Evolutionary conservation across 2,329 filamentous ascomycete genomes (phyloP), one percentile per base, ranked within the genome.

Genomic region (Stromatinia cepivora): DNA sequence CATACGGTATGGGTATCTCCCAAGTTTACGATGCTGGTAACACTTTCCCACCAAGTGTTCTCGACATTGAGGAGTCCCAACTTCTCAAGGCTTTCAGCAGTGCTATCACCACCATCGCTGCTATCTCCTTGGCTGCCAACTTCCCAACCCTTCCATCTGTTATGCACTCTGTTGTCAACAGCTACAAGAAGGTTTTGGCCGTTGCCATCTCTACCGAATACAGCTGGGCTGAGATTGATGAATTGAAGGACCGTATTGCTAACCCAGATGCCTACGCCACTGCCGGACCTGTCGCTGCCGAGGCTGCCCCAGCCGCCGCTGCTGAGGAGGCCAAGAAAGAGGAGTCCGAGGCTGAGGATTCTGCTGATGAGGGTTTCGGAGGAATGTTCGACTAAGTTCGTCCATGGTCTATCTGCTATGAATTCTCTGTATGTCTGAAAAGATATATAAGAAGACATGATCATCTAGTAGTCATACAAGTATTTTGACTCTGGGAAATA

Each of bases 1-100:
- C 94, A 81, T 99, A 98, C 86, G 95, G 95, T 87, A 96, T 99
- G 92, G 92, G 91, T 82, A 90, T 99, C 79, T 77, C 88, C 74
- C 94, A 98, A 88, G 93, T 99, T 83, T 99, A 99, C 88, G 94
- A 99, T 85, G 85, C 94, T 80, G 95, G 95, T 80, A 95, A 99
- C 88, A 89, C 88, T 78, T 99, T 99, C 89, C 86, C 88, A 75
- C 83, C 93, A 74, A 84, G 83, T 73, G 92, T 99, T 76, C 88
- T 99, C 77, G 95, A 99, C 84, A 93, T 99, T 79, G 88, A 92
- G 80, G 94, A 99, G 87, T 89, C 92, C 74, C 94, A 98, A 87
- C 91, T 99, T 79, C 89, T 99, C 76, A 89, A 89, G 83, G 82
- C 91, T 72, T 92, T 99, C 87, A 82, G 86, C 80, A 85, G 86